Percentiles rank a stretch among this genome's conserved stretches.
These are phyloP conservation scores for Phialophora expanda DNA, from an alignment of 2,329 filamentous ascomycete genomes.

Conservation along the genomic window DNA sequence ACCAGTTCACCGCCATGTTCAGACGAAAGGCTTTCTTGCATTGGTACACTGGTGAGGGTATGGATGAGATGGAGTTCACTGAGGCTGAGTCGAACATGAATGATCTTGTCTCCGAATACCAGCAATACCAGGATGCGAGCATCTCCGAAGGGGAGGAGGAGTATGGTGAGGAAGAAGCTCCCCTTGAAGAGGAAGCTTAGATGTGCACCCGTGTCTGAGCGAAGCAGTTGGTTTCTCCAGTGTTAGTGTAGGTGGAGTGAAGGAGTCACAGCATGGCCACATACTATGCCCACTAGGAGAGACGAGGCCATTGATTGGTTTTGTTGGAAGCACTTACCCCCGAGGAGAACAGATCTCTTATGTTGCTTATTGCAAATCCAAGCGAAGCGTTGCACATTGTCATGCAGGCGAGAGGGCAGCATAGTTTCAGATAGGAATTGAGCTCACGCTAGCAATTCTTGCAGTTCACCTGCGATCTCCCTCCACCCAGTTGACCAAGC, in stretches of 20 bases:
- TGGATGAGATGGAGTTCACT: constrained; percentile 99
- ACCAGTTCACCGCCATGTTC: constrained; percentile 99
- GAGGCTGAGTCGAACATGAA: constrained; percentile 99
- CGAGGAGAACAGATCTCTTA: constrained; percentile 17
- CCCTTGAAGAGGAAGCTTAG: constrained; percentile 38
- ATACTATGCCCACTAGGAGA: not conserved
- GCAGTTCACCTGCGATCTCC: not conserved
- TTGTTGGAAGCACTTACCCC: constrained; percentile 25
- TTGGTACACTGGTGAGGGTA: constrained; percentile 99
- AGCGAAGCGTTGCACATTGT: constrained; percentile 15
- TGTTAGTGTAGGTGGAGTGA: constrained; percentile 12
- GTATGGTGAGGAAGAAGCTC: constrained; percentile 55
- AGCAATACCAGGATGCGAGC: constrained; percentile 99
- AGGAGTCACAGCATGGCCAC: constrained; percentile 7
- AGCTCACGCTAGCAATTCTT: constrained; percentile 11
- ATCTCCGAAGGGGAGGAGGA: constrained; percentile 97
- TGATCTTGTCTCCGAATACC: constrained; percentile 98
- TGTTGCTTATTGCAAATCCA: constrained; percentile 14
- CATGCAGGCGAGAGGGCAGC: constrained; percentile 8
- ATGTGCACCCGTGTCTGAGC: constrained; percentile 1
- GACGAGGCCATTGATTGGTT: constrained; percentile 33
- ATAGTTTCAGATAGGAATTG: constrained; percentile 5
- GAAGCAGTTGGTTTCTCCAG: not conserved
- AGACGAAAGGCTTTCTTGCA: constrained; percentile 99
- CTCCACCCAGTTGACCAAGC: not conserved